These are phyloP conservation scores for Sphaerulina populicola DNA, from an alignment of 2,329 filamentous ascomycete species.

Conservation along the genomic window DNA sequence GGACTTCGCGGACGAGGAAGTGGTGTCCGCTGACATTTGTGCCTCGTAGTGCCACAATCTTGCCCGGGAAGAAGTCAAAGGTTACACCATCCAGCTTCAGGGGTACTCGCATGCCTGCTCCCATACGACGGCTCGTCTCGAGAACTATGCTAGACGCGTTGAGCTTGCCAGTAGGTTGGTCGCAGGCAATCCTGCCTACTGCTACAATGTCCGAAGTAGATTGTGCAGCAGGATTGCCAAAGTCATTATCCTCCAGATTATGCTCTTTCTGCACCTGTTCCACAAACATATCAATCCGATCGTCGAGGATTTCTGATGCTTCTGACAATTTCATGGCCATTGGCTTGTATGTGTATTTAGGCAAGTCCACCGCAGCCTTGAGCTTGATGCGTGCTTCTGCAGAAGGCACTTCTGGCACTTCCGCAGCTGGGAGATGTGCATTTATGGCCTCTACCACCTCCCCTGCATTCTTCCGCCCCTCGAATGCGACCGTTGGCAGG, in stretches of 20 bases:
- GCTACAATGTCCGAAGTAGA: constrained; percentile 81
- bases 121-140: constrained; percentile 76
- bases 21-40: constrained; percentile 78
- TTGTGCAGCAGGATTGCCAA: constrained; percentile 79
- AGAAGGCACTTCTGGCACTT: constrained; percentile 44
- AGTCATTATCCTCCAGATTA: constrained; percentile 65
- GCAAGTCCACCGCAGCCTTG: constrained; percentile 76
- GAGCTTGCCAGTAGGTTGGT: constrained; percentile 75
- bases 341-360: constrained; percentile 84
- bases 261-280: constrained; percentile 65
- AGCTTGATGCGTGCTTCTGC: constrained; percentile 72
- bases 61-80: constrained; percentile 87
- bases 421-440: constrained; percentile 56
- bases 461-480: constrained; percentile 68
- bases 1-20: constrained; percentile 69
- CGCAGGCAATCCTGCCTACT: constrained; percentile 83
- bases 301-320: constrained; percentile 85
- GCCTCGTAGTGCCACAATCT: constrained; percentile 79
- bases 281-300: constrained; percentile 85
- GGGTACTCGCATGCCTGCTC: constrained; percentile 72
- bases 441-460: constrained; percentile 80
- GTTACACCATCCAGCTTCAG: constrained; percentile 63
- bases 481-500: constrained; percentile 48
- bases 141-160: constrained; percentile 79
- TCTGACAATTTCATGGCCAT: constrained; percentile 93